Percentiles rank a stretch among this genome's conserved stretches.
Evolutionary conservation across 2,329 filamentous ascomycete species (phyloP).

Genomic region (Diplodia seriata): DNA sequence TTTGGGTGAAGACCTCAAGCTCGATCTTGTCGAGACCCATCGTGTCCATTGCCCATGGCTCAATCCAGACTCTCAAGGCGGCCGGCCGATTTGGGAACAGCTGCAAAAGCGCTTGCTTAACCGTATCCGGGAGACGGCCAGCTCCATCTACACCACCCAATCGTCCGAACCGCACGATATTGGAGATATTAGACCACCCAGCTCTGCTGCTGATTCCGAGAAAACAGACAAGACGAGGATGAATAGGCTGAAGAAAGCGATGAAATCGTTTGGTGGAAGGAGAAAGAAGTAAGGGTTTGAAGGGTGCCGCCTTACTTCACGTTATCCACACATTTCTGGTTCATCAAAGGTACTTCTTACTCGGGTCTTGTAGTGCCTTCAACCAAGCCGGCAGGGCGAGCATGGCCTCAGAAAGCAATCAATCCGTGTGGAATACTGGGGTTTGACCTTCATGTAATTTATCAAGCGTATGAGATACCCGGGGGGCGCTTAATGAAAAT

Average conservation of each 20-base stretch:
- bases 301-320: not conserved
- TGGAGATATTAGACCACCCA: slow-evolving; percentile 18
- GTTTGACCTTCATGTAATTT: slow-evolving; percentile 25
- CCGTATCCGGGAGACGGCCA: slow-evolving; percentile 13
- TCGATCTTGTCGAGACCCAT: slow-evolving; percentile 48
- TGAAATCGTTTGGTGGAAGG: slow-evolving; percentile 31
- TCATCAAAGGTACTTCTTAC: not conserved
- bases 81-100: slow-evolving; percentile 41
- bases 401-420: not conserved
- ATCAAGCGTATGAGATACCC: slow-evolving; percentile 24
- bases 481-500: slow-evolving; percentile 19
- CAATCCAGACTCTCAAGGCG: slow-evolving; percentile 43
- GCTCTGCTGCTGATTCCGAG: slow-evolving; percentile 30
- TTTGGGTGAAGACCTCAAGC: slow-evolving; percentile 42
- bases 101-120: slow-evolving; percentile 43
- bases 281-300: slow-evolving; percentile 18
- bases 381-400: not conserved
- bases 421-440: not conserved
- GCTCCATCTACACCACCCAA: slow-evolving; percentile 13
- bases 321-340: not conserved
- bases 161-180: slow-evolving; percentile 26
- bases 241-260: slow-evolving; percentile 30
- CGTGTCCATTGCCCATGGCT: slow-evolving; percentile 53
- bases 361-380: not conserved
- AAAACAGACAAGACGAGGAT: slow-evolving; percentile 27